Percentiles rank a stretch among this genome's conserved stretches.
These are phyloP conservation scores for Infundibulicybe gibba DNA, from an alignment of 768 basidiomycete species.

Conservation along the genomic window DNA sequence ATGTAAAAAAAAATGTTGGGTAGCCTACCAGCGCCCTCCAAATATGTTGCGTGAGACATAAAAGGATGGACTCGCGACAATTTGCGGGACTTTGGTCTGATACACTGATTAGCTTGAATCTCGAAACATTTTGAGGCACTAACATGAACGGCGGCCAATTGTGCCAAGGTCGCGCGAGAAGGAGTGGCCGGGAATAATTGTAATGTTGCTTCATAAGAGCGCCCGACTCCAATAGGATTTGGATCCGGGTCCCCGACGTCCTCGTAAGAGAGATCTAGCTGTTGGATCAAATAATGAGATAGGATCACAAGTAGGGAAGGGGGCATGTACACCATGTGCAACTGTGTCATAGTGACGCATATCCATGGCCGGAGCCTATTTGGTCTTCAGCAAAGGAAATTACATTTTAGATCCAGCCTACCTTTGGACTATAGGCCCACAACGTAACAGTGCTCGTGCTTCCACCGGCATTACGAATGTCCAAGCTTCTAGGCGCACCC, in stretches of 20 bases:
- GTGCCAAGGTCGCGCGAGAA: slow-evolving; percentile 20
- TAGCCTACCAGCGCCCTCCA: slow-evolving; percentile 29
- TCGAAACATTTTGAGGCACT: neutral
- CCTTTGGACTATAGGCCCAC: slow-evolving; percentile 35
- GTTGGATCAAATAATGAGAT: neutral
- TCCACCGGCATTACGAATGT: slow-evolving; percentile 27
- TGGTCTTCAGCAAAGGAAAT: neutral
- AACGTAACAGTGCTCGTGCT: slow-evolving; percentile 24
- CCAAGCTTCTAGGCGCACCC: slow-evolving; percentile 28
- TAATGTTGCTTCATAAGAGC: slow-evolving; percentile 30
- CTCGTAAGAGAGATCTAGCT: slow-evolving; percentile 35
- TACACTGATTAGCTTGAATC: neutral
- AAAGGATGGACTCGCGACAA: slow-evolving; percentile 28
- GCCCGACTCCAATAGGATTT: slow-evolving; percentile 30
- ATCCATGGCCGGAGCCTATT: slow-evolving; percentile 28
- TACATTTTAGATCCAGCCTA: slow-evolving; percentile 3
- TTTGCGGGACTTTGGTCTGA: slow-evolving; percentile 28
- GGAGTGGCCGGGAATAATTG: slow-evolving; percentile 31
- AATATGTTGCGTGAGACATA: slow-evolving; percentile 31
- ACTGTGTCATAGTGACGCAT: slow-evolving; percentile 36
- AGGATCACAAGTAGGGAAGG: too few relatives aligned
- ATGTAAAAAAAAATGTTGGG: neutral
- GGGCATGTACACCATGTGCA: slow-evolving; percentile 26
- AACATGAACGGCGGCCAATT: slow-evolving; percentile 26
- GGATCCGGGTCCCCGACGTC: slow-evolving; percentile 35